Evolutionary conservation across 129 eudicot species (phyloP), one percentile per base, ranked within the genome.

Genomic region (Ambrosia trifida): DNA sequence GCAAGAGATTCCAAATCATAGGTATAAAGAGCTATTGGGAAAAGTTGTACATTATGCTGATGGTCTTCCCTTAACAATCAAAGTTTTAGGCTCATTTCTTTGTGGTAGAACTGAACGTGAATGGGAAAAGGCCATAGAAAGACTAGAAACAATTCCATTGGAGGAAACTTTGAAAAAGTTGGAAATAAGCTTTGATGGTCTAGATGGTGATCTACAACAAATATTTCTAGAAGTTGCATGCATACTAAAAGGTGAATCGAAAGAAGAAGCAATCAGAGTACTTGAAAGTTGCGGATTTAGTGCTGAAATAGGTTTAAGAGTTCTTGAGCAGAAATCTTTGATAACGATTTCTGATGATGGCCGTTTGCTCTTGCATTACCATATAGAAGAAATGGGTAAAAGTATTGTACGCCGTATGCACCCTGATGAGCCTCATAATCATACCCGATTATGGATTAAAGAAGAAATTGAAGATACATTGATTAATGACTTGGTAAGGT

Each of bases 171-270:
- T 69, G 5, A 32, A 50, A 16, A 69, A 0, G 12, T 38, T 52
- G 16, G 74, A 69, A 18, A 2, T 69, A 52, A 69, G 74, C 50
- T 52, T 52, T 33, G 18, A 0, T 11, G 32, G 35, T 51, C 19
- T 69, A 10, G 51, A 69, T 16, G 12, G 18, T 1, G 63, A 54
- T 40, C 31, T 38, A 0, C 11, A 70, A n/a, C 0, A 19, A 70
- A n/a, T 70, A 54, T 70, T 70, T 4, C 40, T 54, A 19, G 75
- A 70, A 10, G 24, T 70, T 54, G 75, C 66, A 54, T 70, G 75
- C 54, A 54, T 70, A 19, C 2, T 70, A 5, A 70, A 70, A 70
- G 66, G 66, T 16, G 4, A 5, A 50, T 0, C 0, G 5, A 54
- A 38, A 36, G 28, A 70, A 0, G 2, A 54, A 0, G 66, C 66